Evolutionary conservation across 306 rosid species (phyloP).

Genomic region (Prunus padus): DNA sequence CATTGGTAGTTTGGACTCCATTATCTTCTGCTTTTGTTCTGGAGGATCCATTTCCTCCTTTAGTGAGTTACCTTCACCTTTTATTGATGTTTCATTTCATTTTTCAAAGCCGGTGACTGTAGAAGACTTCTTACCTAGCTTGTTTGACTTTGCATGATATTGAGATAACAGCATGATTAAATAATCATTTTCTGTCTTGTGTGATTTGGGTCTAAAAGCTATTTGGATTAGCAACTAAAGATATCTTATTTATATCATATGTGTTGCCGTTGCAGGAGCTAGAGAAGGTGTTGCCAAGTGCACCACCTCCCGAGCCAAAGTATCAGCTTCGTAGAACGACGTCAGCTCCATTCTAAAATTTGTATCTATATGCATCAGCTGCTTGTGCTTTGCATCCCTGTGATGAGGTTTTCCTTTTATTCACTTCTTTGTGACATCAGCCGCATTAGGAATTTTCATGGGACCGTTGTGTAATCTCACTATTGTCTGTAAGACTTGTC

Average conservation of each 20-base stretch:
- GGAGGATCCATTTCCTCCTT: neutral
- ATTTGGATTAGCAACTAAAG: neutral
- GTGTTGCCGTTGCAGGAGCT: constrained; percentile 55
- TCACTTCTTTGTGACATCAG: constrained; percentile 12
- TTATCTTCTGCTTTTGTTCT: neutral
- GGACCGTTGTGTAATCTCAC: constrained; percentile 27
- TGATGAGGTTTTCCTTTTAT: constrained; percentile 13
- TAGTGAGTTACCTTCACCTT: neutral
- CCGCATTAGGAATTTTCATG: constrained; percentile 27
- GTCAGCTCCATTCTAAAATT: constrained; percentile 68
- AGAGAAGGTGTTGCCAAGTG: constrained; percentile 62
- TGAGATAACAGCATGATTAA: neutral
- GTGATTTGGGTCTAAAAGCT: neutral
- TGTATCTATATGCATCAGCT: constrained; percentile 37
- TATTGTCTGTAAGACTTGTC: constrained; percentile 21
- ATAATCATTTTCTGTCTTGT: neutral
- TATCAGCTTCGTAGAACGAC: constrained; percentile 88
- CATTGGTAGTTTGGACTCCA: neutral
- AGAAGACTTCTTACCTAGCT: neutral
- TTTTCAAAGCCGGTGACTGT: neutral
- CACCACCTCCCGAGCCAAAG: constrained; percentile 79
- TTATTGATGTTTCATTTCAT: neutral
- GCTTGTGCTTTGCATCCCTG: constrained; percentile 24
- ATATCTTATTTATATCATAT: neutral
- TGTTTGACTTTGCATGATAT: neutral